These are phyloP conservation scores for Populus hybrid DNA, from an alignment of 441 rosid genomes.

Conservation along the genomic window DNA sequence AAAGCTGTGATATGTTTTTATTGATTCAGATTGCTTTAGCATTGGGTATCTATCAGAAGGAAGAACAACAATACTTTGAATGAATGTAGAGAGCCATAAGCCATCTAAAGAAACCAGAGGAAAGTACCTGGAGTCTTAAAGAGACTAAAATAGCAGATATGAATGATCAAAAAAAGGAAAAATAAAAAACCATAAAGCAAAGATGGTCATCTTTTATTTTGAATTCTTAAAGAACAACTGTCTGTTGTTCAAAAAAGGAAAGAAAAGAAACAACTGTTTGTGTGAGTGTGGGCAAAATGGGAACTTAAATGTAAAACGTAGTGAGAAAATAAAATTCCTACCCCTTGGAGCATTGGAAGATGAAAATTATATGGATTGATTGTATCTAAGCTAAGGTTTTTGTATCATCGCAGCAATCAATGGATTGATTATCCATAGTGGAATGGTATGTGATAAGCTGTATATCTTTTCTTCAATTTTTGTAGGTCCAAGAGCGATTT, in stretches of 20 bases:
- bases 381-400: background rate
- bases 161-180: background rate
- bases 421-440: background rate
- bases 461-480: background rate
- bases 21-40: conserved; percentile 1
- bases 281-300: background rate
- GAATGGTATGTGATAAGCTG: background rate
- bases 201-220: background rate
- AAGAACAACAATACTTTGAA: background rate
- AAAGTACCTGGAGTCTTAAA: background rate
- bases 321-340: background rate
- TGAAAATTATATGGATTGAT: background rate
- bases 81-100: background rate
- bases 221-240: background rate
- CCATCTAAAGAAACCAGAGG: background rate
- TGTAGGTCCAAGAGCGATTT: conserved; percentile 88
- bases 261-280: background rate
- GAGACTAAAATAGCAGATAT: background rate
- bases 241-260: background rate
- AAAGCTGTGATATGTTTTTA: background rate
- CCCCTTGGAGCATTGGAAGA: background rate
- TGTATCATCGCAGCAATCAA: background rate
- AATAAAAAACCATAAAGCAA: background rate
- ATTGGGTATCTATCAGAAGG: background rate
- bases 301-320: background rate